A percentile compares a stretch with the other conserved stretches of the same genome.
Evolutionary conservation across 768 basidiomycete genomes (phyloP).

Genomic region (Artomyces pyxidatus): DNA sequence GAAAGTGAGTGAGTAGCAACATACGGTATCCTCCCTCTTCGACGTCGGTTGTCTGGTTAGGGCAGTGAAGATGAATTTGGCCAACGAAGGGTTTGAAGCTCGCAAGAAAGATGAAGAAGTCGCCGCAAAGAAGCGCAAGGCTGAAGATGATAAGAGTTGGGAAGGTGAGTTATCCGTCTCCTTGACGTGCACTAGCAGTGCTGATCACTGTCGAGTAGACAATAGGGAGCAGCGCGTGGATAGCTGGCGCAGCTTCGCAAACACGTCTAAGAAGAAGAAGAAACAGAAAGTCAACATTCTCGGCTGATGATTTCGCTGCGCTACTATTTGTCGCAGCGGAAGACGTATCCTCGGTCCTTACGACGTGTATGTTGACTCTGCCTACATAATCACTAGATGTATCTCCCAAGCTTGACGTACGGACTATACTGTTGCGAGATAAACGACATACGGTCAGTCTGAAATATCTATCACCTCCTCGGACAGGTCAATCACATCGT

Average conservation of each 20-base stretch:
- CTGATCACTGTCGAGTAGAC: conserved; percentile 32
- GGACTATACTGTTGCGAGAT: no score
- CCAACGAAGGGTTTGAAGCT: conserved; percentile 90
- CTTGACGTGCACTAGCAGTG: not conserved
- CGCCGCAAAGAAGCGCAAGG: conserved; percentile 70
- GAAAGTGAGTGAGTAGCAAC: conserved; percentile 50
- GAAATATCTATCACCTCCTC: conserved; percentile 59
- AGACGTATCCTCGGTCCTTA: no score
- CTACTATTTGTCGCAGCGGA: no score
- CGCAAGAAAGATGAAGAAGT: conserved; percentile 87
- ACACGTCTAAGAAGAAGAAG: conserved; percentile 73
- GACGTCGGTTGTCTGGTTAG: conserved; percentile 30
- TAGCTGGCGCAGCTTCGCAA: conserved; percentile 73
- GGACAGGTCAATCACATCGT: conserved; percentile 56
- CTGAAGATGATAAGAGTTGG: conserved; percentile 82
- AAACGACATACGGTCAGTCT: conserved; percentile 20
- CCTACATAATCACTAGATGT: no score
- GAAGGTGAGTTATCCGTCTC: conserved; percentile 49
- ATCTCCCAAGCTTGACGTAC: no score
- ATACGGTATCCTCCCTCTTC: not conserved
- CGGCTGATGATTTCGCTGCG: conserved; percentile 34
- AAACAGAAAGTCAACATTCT: conserved; percentile 61
- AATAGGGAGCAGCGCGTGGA: conserved; percentile 75
- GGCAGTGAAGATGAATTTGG: conserved; percentile 83
- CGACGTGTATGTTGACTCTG: not conserved